Evolutionary conservation across 2,329 filamentous ascomycete species (phyloP).

Genomic region (Aspergillus tamarii): DNA sequence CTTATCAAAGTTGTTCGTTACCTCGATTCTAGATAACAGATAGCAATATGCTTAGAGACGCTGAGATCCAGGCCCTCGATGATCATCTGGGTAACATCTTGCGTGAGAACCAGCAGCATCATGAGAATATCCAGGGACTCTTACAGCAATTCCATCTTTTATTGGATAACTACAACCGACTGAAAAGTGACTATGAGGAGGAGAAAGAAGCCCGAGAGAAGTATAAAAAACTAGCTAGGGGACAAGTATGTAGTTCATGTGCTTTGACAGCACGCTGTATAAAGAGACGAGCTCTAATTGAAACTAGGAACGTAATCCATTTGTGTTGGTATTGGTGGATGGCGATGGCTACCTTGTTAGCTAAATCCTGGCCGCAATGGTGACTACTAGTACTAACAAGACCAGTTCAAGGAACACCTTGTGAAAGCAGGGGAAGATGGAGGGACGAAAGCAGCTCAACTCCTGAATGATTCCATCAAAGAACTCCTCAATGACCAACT

Average conservation of each 20-base stretch:
- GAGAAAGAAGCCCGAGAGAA: conserved; percentile 57
- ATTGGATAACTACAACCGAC: conserved; percentile 57
- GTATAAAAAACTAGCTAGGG: conserved; percentile 58
- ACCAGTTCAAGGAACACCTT: conserved; percentile 62
- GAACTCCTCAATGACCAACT: conserved; percentile 47
- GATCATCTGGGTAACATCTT: conserved; percentile 15
- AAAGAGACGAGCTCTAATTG: conserved; percentile 11
- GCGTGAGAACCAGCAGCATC: conserved; percentile 31
- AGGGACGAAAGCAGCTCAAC: conserved; percentile 58
- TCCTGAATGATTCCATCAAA: conserved; percentile 56
- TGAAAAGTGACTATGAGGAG: conserved; percentile 63
- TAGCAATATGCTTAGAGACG: conserved; percentile 23
- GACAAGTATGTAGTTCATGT: conserved; percentile 37
- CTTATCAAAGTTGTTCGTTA: not conserved
- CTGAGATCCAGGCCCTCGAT: conserved; percentile 22
- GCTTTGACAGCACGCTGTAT: not conserved
- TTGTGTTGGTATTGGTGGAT: conserved; percentile 64
- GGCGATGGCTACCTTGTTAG: conserved; percentile 60
- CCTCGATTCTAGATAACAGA: not conserved
- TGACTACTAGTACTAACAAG: conserved; percentile 56
- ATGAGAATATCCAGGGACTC: conserved; percentile 36
- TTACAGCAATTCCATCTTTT: conserved; percentile 49
- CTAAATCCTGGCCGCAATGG: not conserved
- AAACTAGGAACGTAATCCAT: conserved; percentile 56
- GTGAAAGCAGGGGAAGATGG: conserved; percentile 55